phyloP scores from a whole-genome alignment of 2,329 filamentous ascomycete genomes.

The Aspergillus sojae region DNA sequence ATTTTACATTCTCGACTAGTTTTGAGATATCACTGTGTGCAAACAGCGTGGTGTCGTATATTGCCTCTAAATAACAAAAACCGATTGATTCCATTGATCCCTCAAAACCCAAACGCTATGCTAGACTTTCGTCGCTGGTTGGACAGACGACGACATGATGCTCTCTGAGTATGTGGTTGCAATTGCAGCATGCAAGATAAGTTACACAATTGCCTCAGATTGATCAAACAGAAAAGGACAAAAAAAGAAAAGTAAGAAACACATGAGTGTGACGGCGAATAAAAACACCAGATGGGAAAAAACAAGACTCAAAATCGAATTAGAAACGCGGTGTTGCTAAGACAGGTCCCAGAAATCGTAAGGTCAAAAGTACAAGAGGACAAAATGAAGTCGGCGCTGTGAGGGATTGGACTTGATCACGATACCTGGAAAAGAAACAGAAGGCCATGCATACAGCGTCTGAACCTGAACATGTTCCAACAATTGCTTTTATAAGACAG shows the following conservation, averaged over 20 bases:
- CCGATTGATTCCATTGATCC: slow-evolving; percentile 1
- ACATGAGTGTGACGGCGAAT: background rate
- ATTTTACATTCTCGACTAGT: background rate
- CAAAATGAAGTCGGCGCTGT: slow-evolving; percentile 2
- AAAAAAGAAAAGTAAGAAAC: background rate
- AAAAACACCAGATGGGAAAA: background rate
- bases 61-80: background rate
- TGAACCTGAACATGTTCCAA: background rate
- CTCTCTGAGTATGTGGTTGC: slow-evolving; percentile 8
- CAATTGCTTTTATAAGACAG: slow-evolving; percentile 5
- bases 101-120: slow-evolving; percentile 16
- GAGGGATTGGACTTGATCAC: background rate
- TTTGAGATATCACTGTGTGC: background rate
- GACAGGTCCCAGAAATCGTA: slow-evolving; percentile 8
- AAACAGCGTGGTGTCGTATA: background rate
- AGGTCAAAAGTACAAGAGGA: slow-evolving; percentile 6
- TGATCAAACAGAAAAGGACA: background rate
- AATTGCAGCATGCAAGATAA: slow-evolving; percentile 11
- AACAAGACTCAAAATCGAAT: background rate
- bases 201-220: slow-evolving; percentile 11
- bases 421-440: background rate
- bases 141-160: slow-evolving; percentile 9
- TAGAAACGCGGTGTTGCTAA: background rate
- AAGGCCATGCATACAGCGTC: background rate
- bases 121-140: slow-evolving; percentile 14